Base-by-base conservation (phyloP, 2,329 filamentous ascomycete species). In the Scytalidium sp. region DNA sequence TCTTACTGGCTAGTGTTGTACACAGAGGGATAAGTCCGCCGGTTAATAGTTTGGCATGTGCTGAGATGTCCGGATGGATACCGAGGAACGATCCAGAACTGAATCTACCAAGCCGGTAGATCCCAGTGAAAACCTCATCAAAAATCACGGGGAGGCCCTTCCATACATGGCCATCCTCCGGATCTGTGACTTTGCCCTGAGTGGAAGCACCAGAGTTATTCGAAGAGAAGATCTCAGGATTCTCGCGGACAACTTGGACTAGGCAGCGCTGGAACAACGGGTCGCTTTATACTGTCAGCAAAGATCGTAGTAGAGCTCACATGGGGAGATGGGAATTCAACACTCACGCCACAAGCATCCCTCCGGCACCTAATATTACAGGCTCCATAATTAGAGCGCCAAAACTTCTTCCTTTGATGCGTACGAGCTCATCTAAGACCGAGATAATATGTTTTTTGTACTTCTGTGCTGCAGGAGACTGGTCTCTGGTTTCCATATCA, bases 61-160 rank as follows among this genome's bases (percentile, higher is more conserved):
- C 86, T 0, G 84, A 84, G 43, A 95, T 85, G 59, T 95, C 90
- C 0, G 90, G 79, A 25, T 88, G 68, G 0, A 82, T 70, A 4
- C 74, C 73, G 3, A 95, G 77, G 65, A 93, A 88, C 0, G 84
- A 84, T 0, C 87, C 81, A 0, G 88, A 77, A 1, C 80, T 84
- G 62, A 85, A 83, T 36, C 84, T 80, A 2, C 90, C 90, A 0
- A 96, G 81, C 11, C 90, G 87, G 65, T 92, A 92, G 3, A 95
- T 73, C 1, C 90, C 90, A 0, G 89, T 93, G 68, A 96, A 95
- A 29, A 95, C 90, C 64, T 95, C 90, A 63, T 96, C 90, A 56
- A 90, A 90, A 57, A 95, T 75, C 36, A 95, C 72, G 0, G 90
- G 90, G 3, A 95, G 77, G 2, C 90, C 88, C 1, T 75, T 75